Evolutionary conservation across 306 rosid species (phyloP).

Genomic region (Lathyrus sativus): DNA sequence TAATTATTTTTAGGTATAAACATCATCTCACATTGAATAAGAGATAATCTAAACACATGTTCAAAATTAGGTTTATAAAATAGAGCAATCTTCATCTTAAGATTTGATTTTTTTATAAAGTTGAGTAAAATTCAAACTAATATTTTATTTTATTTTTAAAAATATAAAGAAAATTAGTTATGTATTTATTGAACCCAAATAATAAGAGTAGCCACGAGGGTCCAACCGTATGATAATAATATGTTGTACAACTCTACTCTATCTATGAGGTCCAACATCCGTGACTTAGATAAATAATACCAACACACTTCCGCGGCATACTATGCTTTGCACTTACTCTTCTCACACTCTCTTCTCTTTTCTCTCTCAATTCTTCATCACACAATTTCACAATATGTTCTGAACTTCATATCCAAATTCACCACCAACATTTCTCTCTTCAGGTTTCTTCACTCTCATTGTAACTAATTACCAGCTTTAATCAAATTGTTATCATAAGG

Average conservation of each 20-base stretch:
- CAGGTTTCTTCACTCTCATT: conserved; percentile 37
- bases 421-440: conserved; percentile 18
- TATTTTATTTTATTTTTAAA: too few species aligned
- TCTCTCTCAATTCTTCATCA: conserved; percentile 21
- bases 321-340: conserved; percentile 44
- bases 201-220: conserved; percentile 1
- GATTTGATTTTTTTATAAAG: too few species aligned
- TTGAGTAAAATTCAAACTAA: too few species aligned
- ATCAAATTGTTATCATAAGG: too few species aligned
- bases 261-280: conserved; percentile 33
- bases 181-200: background rate
- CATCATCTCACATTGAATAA: too few species aligned
- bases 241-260: background rate
- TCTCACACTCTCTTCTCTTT: conserved; percentile 37
- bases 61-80: too few species aligned
- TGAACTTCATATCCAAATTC: conserved; percentile 30
- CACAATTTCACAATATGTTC: conserved; percentile 19
- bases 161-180: background rate
- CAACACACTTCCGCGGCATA: conserved; percentile 59
- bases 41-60: too few species aligned
- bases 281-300: conserved; percentile 62
- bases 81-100: too few species aligned
- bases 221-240: conserved; percentile 2
- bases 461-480: background rate
- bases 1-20: too few species aligned